A percentile compares a stretch with the other conserved stretches of the same genome.
Conservation (phyloP, 306 rosid species). For the Phaseolus lunatus region DNA sequence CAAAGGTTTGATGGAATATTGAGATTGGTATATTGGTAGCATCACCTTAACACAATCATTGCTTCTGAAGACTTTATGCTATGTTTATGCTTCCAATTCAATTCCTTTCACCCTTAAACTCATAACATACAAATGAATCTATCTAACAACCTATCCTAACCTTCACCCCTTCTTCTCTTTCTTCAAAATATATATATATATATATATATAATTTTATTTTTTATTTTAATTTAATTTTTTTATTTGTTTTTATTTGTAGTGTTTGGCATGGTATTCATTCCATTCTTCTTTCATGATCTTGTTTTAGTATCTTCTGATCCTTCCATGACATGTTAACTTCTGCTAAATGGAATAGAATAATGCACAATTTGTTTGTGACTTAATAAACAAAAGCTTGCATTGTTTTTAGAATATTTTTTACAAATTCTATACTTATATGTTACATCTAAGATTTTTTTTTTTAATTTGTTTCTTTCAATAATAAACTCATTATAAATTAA, state of each 20-base stretch:
- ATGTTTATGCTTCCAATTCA: background rate
- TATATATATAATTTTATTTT: too few relatives aligned
- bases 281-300: background rate
- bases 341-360: background rate
- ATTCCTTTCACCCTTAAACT: background rate
- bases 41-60: background rate
- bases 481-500: too few relatives aligned
- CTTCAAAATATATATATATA: background rate
- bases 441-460: too few relatives aligned
- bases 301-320: background rate
- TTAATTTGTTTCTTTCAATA: too few relatives aligned
- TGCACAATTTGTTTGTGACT: background rate
- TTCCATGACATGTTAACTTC: background rate
- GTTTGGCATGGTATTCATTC: background rate
- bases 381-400: too few relatives aligned
- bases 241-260: background rate
- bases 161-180: background rate
- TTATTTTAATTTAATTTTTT: background rate
- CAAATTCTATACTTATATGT: too few relatives aligned
- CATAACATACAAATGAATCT: background rate
- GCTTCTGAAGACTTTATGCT: background rate
- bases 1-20: background rate
- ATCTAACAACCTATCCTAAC: conserved; percentile 6
- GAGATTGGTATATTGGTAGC: background rate
- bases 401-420: too few relatives aligned